Conservation (phyloP, 148 eudicot genomes). For the Limonium bicolor region DNA sequence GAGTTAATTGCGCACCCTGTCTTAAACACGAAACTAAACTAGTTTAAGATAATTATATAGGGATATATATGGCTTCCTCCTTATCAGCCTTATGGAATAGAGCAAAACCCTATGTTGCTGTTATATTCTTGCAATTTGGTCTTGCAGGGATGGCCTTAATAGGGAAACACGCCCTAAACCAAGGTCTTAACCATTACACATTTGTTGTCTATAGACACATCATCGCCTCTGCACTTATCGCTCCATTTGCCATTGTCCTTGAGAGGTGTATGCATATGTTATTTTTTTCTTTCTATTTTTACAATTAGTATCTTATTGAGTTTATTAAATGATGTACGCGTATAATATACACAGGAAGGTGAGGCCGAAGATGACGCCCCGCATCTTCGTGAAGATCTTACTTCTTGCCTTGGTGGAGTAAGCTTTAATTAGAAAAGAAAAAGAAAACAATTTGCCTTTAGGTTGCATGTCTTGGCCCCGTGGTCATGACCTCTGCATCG, state of each 20-base stretch:
- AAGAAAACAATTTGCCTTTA: too few species aligned
- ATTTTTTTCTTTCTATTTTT: neutral
- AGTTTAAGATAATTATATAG: too few species aligned
- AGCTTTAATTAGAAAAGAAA: too few species aligned
- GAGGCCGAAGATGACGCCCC: constrained; percentile 59
- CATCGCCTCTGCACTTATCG: constrained; percentile 37
- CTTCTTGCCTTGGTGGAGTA: constrained; percentile 64
- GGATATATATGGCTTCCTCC: too few species aligned
- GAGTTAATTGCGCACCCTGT: too few species aligned
- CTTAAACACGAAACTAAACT: too few species aligned
- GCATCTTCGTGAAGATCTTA: constrained; percentile 43
- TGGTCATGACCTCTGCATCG: too few species aligned
- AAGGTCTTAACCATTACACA: constrained; percentile 57
- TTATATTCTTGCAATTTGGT: constrained; percentile 46
- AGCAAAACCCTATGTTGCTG: constrained; percentile 34
- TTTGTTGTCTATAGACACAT: constrained; percentile 49
- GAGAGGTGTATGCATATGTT: constrained; percentile 8
- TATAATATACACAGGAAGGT: constrained; percentile 29
- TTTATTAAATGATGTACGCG: constrained; percentile 1
- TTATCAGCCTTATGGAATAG: too few species aligned
- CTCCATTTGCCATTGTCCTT: constrained; percentile 42
- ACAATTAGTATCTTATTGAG: neutral
- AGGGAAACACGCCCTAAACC: constrained; percentile 40
- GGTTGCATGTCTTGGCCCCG: too few species aligned
- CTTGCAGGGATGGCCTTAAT: constrained; percentile 44